phyloP scores from a whole-genome alignment of 352 stramenopile genomes.

The Globisporangium sylvaticum region DNA sequence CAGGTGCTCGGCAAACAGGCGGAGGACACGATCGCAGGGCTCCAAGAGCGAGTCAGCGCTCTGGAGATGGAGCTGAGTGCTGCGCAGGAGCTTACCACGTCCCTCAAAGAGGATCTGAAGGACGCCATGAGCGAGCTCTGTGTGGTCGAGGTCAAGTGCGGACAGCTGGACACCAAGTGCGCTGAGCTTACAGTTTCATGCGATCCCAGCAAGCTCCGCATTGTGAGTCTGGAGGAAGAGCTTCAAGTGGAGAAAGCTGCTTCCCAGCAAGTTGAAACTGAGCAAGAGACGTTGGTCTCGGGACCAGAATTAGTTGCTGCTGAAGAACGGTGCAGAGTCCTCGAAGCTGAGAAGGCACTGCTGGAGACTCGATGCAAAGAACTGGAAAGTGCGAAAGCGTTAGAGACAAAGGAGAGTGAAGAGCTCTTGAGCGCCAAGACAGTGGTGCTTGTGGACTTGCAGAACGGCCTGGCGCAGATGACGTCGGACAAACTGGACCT shows the following conservation, averaged over 20 bases:
- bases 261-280: not conserved
- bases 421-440: not conserved
- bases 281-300: not conserved
- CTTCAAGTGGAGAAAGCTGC: not conserved
- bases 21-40: constrained; percentile 1
- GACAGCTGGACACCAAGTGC: constrained; percentile 3
- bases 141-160: constrained; percentile 11
- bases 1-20: not conserved
- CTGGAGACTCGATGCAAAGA: not conserved
- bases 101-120: constrained; percentile 10
- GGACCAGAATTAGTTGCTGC: not conserved
- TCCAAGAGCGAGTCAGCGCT: constrained; percentile 5
- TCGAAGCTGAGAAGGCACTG: not conserved
- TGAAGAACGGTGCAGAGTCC: not conserved
- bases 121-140: constrained; percentile 18
- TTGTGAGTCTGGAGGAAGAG: not conserved
- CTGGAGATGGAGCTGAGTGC: not conserved
- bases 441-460: not conserved
- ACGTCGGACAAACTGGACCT: not conserved
- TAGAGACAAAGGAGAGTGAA: not conserved
- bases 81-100: not conserved
- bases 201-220: not conserved
- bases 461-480: not conserved
- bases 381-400: not conserved
- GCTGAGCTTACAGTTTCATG: not conserved